Evolutionary conservation across 2,329 filamentous ascomycete genomes (phyloP), one percentile per base, ranked within the genome.

Genomic region (Cordyceps farinosa): DNA sequence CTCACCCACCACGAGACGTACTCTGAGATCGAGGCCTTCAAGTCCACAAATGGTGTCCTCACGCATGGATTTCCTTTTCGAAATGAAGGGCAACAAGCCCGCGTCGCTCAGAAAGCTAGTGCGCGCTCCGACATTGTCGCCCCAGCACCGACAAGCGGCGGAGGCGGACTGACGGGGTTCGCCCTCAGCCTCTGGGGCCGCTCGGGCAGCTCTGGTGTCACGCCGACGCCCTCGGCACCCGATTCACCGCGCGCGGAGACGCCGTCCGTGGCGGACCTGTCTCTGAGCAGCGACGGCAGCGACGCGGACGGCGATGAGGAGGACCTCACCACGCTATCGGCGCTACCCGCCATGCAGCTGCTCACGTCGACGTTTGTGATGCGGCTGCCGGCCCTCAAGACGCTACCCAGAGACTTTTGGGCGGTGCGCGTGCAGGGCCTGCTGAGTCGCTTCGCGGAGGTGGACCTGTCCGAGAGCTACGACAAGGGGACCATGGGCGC

Each of bases 401-500:
- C 87, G 64, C 78, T 94, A 2, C 81, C 85, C 0, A 71, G 78
- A 1, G 83, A 84, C 3, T 91, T 90, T 73, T 92, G 88, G 88
- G 80, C 79, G 40, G 78, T 80, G n/a, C 81, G 84, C 51, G 78
- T 89, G 30, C 82, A 85, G 67, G 81, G 81, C 1, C 73, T 91
- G 17, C 78, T 91, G 68, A 76, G 78, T 68, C 81, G 85, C 69
- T 77, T 94, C 61, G 87, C 82, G 9, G 82, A 87, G 38, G 89
- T 86, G 2, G 86, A 91, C 57, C 78, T 94, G 38, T 92, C 89
- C 1, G 90, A 94, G 73, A 92, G 89, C 72, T 94, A 92, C 70
- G 90, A 94, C 73, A 92, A 92, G 74, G 90, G 89, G 15, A 81
- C 86, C 0, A 76, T 94, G 67, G 90, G 90, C 0, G 87, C 87